Evolutionary conservation across 164 flowering plant genomes (phyloP).

Genomic region (Houttuynia cordata): DNA sequence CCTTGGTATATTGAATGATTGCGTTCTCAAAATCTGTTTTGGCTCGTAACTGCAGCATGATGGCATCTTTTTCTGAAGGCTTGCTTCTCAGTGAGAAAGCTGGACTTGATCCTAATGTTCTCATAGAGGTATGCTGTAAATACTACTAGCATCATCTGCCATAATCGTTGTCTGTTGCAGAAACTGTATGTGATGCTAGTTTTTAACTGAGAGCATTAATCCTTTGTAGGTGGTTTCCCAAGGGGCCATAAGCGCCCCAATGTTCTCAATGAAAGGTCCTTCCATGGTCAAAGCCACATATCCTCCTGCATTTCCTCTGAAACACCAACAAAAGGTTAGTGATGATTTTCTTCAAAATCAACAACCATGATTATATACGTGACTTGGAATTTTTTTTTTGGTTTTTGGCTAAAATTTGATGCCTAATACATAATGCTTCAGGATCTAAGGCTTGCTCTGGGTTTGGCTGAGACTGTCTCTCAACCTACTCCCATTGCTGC

Average conservation of each 20-base stretch:
- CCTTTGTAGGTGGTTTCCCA: conserved; percentile 66
- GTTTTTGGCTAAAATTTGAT: no score
- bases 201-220: neutral
- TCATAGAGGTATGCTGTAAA: conserved; percentile 47
- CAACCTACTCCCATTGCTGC: conserved; percentile 90
- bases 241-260: conserved; percentile 92
- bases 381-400: neutral
- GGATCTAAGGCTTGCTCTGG: conserved; percentile 76
- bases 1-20: neutral
- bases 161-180: no score
- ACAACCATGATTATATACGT: neutral
- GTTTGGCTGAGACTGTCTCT: conserved; percentile 30
- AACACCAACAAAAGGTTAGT: conserved; percentile 94
- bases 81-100: conserved; percentile 79
- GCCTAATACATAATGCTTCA: no score
- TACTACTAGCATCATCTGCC: neutral
- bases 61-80: conserved; percentile 96
- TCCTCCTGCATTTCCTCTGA: conserved; percentile 84
- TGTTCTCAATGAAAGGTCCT: conserved; percentile 84
- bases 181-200: no score
- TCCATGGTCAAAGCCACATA: conserved; percentile 73
- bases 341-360: neutral
- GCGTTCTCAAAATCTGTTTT: neutral
- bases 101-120: conserved; percentile 67
- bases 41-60: conserved; percentile 49